These are phyloP conservation scores for Acephala macrosclerotiorum DNA, from an alignment of 2,329 filamentous ascomycete species.

Conservation along the genomic window DNA sequence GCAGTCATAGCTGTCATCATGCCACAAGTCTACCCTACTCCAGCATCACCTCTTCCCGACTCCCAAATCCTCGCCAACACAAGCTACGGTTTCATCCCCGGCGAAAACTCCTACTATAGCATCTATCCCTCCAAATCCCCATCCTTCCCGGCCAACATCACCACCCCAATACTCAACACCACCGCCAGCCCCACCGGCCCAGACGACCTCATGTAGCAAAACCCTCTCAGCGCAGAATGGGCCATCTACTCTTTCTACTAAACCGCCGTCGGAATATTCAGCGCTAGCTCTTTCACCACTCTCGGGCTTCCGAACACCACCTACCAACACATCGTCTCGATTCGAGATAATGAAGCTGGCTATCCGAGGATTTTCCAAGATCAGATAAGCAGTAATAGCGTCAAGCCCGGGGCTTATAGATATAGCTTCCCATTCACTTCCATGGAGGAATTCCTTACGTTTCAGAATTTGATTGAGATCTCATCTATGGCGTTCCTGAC, in stretches of 20 bases:
- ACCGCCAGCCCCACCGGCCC: conserved; percentile 42
- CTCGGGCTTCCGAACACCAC: conserved; percentile 49
- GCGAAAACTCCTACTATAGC: conserved; percentile 44
- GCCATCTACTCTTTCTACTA: conserved; percentile 54
- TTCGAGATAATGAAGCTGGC: conserved; percentile 55
- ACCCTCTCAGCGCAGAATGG: conserved; percentile 54
- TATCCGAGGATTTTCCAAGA: conserved; percentile 54
- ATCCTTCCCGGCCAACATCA: conserved; percentile 49
- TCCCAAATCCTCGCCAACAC: conserved; percentile 5
- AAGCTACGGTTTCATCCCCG: conserved; percentile 40
- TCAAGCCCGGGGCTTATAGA: conserved; percentile 49
- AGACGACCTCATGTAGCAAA: conserved; percentile 54
- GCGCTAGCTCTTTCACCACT: conserved; percentile 44
- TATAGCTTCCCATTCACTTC: conserved; percentile 43
- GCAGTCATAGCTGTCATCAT: not conserved
- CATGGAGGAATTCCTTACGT: conserved; percentile 38
- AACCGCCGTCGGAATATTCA: conserved; percentile 50
- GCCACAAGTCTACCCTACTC: not conserved
- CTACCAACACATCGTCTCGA: conserved; percentile 49
- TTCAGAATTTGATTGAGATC: conserved; percentile 47
- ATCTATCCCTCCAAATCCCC: conserved; percentile 43
- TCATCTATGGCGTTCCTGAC: conserved; percentile 50
- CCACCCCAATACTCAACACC: conserved; percentile 44
- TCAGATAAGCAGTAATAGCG: conserved; percentile 48
- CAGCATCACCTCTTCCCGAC: not conserved